Base-by-base conservation (phyloP, 352 stramenopile genomes). In the Phytophthora sansomeana region DNA sequence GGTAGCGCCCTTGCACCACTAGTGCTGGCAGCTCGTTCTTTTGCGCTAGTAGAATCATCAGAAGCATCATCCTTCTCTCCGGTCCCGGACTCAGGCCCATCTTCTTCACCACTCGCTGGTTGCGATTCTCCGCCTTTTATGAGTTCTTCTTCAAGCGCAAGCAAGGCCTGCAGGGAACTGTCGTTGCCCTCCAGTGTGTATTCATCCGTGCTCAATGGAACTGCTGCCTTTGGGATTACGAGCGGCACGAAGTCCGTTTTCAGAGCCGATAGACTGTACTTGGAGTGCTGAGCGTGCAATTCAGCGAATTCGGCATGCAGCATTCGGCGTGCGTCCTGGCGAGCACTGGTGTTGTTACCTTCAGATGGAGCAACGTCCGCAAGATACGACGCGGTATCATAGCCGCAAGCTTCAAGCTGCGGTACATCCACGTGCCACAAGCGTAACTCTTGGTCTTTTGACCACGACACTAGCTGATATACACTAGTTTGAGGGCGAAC, bases 401-500 rank as follows among this genome's bases (percentile, higher is more conserved):
- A 84, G 10, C 83, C 83, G 28, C 81, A 90, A 0, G 81, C 83
- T 30, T 90, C 78, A 21, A 93, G 54, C 29, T 90, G 82, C 32
- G 80, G 75, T 13, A 75, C 50, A 46, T 96, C 84, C 13, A 94
- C 63, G 29, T 78, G 74, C 87, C 85, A 93, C 61, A 95, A 57
- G 4, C 85, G 80, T 5, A 95, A 60, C 24, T 93, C 82, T 49
- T 95, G 85, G 53, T 91, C 84, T 75, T 95, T 93, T 0, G 81
- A 78, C 85, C 84, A 95, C 17, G 87, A 93, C 10, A 95, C 78
- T 11, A 93, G 58, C 63, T 93, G 87, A 16, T 83, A 95, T 5
- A 77, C 61, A 32, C 55, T 76, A 2, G 61, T 69, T n/a, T 68
- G 72, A 2, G 75, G 66, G 14, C 72, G 61, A 51, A 79, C 65